Percentiles rank a stretch among this genome's conserved stretches.
phyloP scores from a whole-genome alignment of 257 asterid species.

The Schizonepeta tenuifolia region DNA sequence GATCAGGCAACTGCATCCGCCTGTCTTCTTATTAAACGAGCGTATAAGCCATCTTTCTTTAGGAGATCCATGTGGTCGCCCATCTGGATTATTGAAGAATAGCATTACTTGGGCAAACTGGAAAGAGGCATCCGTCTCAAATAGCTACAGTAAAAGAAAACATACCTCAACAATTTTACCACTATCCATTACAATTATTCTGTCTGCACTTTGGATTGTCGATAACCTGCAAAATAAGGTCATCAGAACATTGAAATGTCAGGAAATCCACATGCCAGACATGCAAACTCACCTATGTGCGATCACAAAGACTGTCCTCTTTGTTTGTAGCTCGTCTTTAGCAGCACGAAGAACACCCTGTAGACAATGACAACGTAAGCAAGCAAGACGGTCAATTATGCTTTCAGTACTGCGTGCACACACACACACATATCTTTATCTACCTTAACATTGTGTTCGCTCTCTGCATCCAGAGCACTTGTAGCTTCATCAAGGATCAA shows the following conservation, averaged over 20 bases:
- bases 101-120: background rate
- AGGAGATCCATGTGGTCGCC: slow-evolving; percentile 80
- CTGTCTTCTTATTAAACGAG: slow-evolving; percentile 79
- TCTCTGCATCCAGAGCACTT: slow-evolving; percentile 95
- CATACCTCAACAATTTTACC: slow-evolving; percentile 82
- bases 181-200: slow-evolving; percentile 81
- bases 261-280: background rate
- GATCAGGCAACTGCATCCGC: slow-evolving; percentile 77
- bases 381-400: slow-evolving; percentile 24
- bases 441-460: slow-evolving; percentile 94
- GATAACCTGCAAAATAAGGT: slow-evolving; percentile 68
- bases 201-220: slow-evolving; percentile 85
- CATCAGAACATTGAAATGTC: slow-evolving; percentile 24
- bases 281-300: slow-evolving; percentile 72
- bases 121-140: background rate
- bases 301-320: slow-evolving; percentile 76
- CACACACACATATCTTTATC: background rate
- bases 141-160: background rate
- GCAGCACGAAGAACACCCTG: slow-evolving; percentile 79
- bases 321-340: slow-evolving; percentile 57
- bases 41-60: slow-evolving; percentile 70
- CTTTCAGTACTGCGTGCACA: background rate
- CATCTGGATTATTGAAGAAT: slow-evolving; percentile 52
- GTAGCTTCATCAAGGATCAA: slow-evolving; percentile 97
- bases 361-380: slow-evolving; percentile 24